Evolutionary conservation across 495 filamentous ascomycete genomes (phyloP).

Genomic region (Penicillium tannophilum): DNA sequence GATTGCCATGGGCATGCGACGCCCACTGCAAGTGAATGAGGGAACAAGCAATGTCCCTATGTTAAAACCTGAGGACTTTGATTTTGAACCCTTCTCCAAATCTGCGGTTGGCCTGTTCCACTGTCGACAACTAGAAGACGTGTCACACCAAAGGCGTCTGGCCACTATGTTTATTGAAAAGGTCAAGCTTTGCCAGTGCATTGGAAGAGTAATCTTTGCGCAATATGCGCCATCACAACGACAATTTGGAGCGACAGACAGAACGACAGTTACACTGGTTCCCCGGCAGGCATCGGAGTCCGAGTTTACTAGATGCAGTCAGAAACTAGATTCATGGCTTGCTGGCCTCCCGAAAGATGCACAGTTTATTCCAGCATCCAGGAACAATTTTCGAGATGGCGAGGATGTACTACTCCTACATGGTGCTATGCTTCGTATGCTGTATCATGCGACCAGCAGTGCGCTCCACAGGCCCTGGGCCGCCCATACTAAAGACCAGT

Average conservation of each 20-base stretch:
- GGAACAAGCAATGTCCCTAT: conserved; percentile 85
- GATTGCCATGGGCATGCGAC: conserved; percentile 81
- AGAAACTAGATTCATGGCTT: conserved; percentile 70
- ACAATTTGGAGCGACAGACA: conserved; percentile 65
- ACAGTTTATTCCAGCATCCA: conserved; percentile 41
- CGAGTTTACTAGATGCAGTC: conserved; percentile 68
- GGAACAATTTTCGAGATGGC: conserved; percentile 38
- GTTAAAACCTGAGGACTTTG: conserved; percentile 77
- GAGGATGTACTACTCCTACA: conserved; percentile 68
- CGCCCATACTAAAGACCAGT: conserved; percentile 53
- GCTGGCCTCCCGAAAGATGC: conserved; percentile 62
- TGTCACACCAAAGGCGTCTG: conserved; percentile 64
- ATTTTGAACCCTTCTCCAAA: conserved; percentile 63
- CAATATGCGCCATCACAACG: conserved; percentile 72
- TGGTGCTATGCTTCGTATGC: conserved; percentile 77
- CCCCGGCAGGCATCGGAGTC: conserved; percentile 73
- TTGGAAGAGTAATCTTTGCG: conserved; percentile 75
- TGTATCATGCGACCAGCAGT: conserved; percentile 82
- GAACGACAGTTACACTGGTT: conserved; percentile 80
- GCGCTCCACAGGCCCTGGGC: conserved; percentile 82
- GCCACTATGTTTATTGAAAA: conserved; percentile 87
- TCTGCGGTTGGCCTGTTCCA: conserved; percentile 37
- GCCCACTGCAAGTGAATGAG: conserved; percentile 82
- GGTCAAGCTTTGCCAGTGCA: conserved; percentile 78
- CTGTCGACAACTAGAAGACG: conserved; percentile 45